A percentile compares a stretch with the other conserved stretches of the same genome.
Conservation (phyloP, 176 grass and related monocot species). For the Bromus sterilis region DNA sequence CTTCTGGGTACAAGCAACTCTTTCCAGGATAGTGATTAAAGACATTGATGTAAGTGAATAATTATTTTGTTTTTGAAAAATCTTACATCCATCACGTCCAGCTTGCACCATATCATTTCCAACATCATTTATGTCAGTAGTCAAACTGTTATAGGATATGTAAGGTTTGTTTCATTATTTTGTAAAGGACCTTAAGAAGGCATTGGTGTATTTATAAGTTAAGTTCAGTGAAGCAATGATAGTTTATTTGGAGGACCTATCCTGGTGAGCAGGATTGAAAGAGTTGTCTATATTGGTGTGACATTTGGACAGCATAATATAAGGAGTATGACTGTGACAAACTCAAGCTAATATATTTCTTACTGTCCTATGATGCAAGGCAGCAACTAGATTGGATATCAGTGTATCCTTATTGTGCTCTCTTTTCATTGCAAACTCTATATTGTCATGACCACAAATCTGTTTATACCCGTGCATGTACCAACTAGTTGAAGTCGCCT, state of each 20-base stretch:
- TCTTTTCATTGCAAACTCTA: not conserved
- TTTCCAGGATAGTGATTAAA: constrained; percentile 12
- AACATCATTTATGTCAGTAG: constrained; percentile 24
- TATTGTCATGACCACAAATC: not conserved
- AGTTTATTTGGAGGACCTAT: constrained; percentile 32
- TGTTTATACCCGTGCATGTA: not conserved
- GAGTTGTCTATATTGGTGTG: constrained; percentile 19
- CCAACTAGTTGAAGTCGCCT: not conserved
- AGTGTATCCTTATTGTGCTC: constrained; percentile 2
- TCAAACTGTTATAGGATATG: constrained; percentile 20
- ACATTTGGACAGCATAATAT: constrained; percentile 21
- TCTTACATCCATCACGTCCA: constrained; percentile 5
- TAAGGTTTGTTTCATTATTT: constrained; percentile 24
- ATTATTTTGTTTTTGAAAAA: constrained; percentile 31
- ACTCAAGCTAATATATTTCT: constrained; percentile 18
- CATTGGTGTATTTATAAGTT: constrained; percentile 26
- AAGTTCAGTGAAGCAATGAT: constrained; percentile 21
- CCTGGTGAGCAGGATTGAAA: constrained; percentile 23
- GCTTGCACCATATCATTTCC: constrained; percentile 17
- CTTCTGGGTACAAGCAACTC: not conserved
- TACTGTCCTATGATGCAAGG: constrained; percentile 6
- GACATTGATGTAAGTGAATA: constrained; percentile 18
- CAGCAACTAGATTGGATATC: constrained; percentile 2
- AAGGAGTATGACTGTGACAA: constrained; percentile 17
- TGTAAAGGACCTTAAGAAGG: constrained; percentile 15